Evolutionary conservation across 148 eudicot species (phyloP).

Genomic region (Rhododendron ovatum): DNA sequence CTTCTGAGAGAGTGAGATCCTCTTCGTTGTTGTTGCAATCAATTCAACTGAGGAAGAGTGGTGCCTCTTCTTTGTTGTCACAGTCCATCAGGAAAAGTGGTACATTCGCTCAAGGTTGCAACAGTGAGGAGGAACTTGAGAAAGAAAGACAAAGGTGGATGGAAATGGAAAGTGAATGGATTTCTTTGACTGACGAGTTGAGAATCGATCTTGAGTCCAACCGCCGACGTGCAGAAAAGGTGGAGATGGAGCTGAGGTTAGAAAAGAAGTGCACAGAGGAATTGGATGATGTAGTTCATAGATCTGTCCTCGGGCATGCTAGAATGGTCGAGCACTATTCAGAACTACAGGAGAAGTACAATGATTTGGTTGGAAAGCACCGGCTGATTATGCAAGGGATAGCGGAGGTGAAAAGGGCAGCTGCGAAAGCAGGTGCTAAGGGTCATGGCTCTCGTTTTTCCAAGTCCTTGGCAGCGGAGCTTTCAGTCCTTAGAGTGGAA

Average conservation of each 20-base stretch:
- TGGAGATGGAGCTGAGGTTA: conserved; percentile 59
- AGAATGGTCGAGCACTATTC: conserved; percentile 84
- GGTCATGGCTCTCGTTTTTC: conserved; percentile 78
- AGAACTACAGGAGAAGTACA: conserved; percentile 82
- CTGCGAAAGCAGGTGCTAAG: conserved; percentile 80
- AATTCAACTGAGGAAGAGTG: conserved; percentile 64
- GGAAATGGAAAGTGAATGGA: conserved; percentile 99
- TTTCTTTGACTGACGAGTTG: conserved; percentile 84
- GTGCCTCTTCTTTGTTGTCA: conserved; percentile 39
- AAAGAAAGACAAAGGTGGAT: conserved; percentile 88
- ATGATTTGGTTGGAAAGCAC: conserved; percentile 65
- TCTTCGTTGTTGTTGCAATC: conserved; percentile 80
- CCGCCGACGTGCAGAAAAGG: conserved; percentile 61
- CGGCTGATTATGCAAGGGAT: conserved; percentile 64
- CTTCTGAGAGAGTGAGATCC: conserved; percentile 59
- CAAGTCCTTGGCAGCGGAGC: conserved; percentile 79
- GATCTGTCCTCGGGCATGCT: conserved; percentile 75
- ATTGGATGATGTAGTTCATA: conserved; percentile 74
- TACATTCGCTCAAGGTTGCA: conserved; percentile 28
- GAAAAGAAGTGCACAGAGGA: conserved; percentile 80
- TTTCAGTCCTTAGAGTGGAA: conserved; percentile 64
- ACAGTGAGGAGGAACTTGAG: conserved; percentile 65
- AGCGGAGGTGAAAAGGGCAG: conserved; percentile 76
- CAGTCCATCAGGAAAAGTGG: conserved; percentile 72
- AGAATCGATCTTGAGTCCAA: conserved; percentile 74